A percentile compares a stretch with the other conserved stretches of the same genome.
Conservation (phyloP, 208 protist species). For the Leishmania mexicana region DNA sequence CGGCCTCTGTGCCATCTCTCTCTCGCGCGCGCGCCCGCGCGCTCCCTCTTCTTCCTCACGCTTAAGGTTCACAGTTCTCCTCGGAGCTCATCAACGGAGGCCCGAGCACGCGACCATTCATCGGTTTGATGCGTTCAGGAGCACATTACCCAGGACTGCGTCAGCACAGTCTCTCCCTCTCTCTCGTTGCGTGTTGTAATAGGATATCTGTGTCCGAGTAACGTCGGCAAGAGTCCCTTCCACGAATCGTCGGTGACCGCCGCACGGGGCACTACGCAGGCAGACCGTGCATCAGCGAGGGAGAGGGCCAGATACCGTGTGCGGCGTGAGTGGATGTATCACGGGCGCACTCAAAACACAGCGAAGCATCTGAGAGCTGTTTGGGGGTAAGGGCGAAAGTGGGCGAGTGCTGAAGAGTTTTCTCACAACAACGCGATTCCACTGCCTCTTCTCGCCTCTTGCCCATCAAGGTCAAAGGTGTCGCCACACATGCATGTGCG, state of each 20-base stretch:
- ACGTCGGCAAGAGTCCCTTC: not conserved
- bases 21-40: too few species aligned
- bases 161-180: not conserved
- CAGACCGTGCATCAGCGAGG: not conserved
- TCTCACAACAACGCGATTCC: not conserved
- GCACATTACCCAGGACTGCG: not conserved
- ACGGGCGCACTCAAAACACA: not conserved
- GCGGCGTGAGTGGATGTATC: not conserved
- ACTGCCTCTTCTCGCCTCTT: not conserved
- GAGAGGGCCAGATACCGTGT: not conserved
- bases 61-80: too few species aligned
- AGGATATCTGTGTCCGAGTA: not conserved
- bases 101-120: not conserved
- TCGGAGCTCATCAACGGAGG: too few species aligned
- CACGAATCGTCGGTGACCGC: not conserved
- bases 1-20: not conserved
- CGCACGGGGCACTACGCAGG: not conserved
- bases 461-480: not conserved
- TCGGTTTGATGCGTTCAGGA: not conserved
- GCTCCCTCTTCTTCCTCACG: too few species aligned
- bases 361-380: not conserved
- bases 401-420: not conserved
- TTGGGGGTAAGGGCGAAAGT: not conserved
- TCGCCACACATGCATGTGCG: not conserved
- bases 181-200: not conserved